Evolutionary conservation across 2,329 filamentous ascomycete species (phyloP).

Genomic region (Penicillium sp.): DNA sequence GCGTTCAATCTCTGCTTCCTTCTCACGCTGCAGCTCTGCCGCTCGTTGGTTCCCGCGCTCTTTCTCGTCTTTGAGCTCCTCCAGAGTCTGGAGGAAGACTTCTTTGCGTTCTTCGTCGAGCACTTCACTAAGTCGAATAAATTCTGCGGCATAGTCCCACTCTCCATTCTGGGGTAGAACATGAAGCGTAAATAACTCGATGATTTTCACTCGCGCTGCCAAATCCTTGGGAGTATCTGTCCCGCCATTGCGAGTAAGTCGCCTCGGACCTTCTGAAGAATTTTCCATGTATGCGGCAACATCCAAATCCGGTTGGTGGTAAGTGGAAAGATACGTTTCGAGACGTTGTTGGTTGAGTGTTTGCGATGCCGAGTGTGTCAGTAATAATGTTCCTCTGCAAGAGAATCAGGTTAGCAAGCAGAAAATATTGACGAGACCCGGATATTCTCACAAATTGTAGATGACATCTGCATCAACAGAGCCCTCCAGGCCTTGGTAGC

Average conservation of each 20-base stretch:
- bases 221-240: conserved; percentile 81
- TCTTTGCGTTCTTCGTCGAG: conserved; percentile 90
- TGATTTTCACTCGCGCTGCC: conserved; percentile 79
- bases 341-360: conserved; percentile 78
- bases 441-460: conserved; percentile 43
- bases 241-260: conserved; percentile 50
- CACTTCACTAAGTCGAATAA: conserved; percentile 79
- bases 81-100: conserved; percentile 79
- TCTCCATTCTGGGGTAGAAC: conserved; percentile 90
- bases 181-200: conserved; percentile 93
- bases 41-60: conserved; percentile 64
- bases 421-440: not conserved
- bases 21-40: conserved; percentile 59
- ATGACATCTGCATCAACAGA: conserved; percentile 94
- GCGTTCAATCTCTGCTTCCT: conserved; percentile 52
- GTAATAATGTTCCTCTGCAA: conserved; percentile 76
- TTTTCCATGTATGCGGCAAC: conserved; percentile 59
- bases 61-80: conserved; percentile 79
- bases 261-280: conserved; percentile 28
- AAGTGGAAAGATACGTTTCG: conserved; percentile 81
- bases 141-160: conserved; percentile 92
- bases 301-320: conserved; percentile 69
- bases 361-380: conserved; percentile 86
- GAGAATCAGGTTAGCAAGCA: not conserved
- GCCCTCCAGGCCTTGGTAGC: conserved; percentile 82